These are phyloP conservation scores for Ampelocalamus luodianensis DNA, from an alignment of 176 grass and related monocot genomes.

Conservation along the genomic window DNA sequence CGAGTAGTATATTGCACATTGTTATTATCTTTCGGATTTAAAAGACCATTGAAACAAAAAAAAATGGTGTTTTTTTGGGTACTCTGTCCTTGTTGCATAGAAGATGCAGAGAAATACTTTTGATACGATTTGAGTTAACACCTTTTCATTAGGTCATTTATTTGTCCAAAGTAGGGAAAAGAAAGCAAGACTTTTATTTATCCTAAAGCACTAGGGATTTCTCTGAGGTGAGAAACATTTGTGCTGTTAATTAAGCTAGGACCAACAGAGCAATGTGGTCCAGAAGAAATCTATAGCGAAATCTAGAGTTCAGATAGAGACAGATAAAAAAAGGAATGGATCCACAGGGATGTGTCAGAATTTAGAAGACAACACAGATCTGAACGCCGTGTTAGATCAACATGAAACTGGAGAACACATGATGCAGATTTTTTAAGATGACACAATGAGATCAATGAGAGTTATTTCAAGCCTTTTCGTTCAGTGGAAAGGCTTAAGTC, in stretches of 20 bases:
- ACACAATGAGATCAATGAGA: neutral
- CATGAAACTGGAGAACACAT: conserved; percentile 2
- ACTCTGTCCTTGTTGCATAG: neutral
- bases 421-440: neutral
- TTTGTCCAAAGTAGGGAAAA: conserved; percentile 5
- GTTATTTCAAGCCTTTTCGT: neutral
- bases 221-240: neutral
- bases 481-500: neutral
- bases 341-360: conserved; percentile 39
- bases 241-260: conserved; percentile 19
- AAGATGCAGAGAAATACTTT: conserved; percentile 4
- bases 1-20: neutral
- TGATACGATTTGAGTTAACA: neutral
- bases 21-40: neutral
- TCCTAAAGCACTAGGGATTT: conserved; percentile 12
- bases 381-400: conserved; percentile 7
- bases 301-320: conserved; percentile 35
- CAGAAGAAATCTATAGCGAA: conserved; percentile 52
- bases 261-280: conserved; percentile 37
- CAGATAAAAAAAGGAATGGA: conserved; percentile 41
- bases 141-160: neutral
- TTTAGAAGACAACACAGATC: conserved; percentile 58
- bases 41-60: conserved; percentile 29
- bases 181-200: conserved; percentile 12
- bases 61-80: neutral